Evolutionary conservation across 164 flowering plant genomes (phyloP).

Genomic region (Cinnamomum chago): DNA sequence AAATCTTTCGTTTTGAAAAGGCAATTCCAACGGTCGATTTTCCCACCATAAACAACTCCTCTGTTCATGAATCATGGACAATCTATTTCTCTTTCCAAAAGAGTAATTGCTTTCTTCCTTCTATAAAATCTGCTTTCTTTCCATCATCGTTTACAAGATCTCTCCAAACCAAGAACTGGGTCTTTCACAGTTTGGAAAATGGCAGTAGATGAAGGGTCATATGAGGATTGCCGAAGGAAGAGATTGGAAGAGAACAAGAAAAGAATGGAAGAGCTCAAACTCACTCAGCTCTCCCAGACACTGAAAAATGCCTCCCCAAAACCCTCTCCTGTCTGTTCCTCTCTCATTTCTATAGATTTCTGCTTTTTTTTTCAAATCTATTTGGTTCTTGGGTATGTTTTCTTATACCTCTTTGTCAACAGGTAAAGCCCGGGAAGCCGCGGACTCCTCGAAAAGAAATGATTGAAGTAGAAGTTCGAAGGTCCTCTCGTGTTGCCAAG

Average conservation of each 20-base stretch:
- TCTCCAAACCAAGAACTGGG: not conserved
- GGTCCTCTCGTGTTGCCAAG: slow-evolving; percentile 45
- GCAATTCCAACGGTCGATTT: not conserved
- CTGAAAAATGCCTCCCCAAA: slow-evolving; percentile 26
- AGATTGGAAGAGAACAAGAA: slow-evolving; percentile 59
- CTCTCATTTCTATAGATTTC: too few species aligned
- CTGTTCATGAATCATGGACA: not conserved
- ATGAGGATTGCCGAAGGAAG: slow-evolving; percentile 44
- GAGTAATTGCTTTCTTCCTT: not conserved
- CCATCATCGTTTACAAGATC: not conserved
- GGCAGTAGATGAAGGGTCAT: slow-evolving; percentile 7
- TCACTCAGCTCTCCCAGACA: slow-evolving; percentile 35
- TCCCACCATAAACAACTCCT: not conserved
- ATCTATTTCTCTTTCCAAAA: not conserved
- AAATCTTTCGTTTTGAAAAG: not conserved
- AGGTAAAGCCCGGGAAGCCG: slow-evolving; percentile 36
- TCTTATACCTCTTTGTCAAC: slow-evolving; percentile 4
- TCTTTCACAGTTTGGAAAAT: slow-evolving; percentile 2
- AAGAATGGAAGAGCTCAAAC: slow-evolving; percentile 55
- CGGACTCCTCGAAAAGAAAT: slow-evolving; percentile 13
- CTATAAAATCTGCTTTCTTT: not conserved
- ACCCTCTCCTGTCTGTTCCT: slow-evolving; percentile 29
- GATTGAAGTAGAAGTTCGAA: slow-evolving; percentile 29
- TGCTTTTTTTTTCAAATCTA: not conserved
- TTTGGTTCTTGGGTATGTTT: not conserved